Percentiles rank a stretch among this genome's conserved stretches.
Conservation (phyloP, 768 basidiomycete species). For the Termitomyces sp. region DNA sequence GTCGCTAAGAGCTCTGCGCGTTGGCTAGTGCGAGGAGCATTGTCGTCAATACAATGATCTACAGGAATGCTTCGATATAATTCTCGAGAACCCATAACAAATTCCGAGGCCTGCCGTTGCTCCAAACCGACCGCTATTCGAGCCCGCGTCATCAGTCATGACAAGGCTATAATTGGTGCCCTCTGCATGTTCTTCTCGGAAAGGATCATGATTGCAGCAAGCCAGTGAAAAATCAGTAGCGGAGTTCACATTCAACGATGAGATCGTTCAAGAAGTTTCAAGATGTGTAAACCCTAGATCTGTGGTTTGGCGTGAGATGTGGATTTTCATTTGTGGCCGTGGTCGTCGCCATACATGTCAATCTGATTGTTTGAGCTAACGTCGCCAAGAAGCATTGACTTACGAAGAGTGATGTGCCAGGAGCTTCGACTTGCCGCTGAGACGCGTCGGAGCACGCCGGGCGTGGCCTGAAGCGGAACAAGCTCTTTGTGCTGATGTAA, state of each 20-base stretch:
- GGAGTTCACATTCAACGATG: neutral
- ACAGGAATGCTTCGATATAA: slow-evolving; percentile 7
- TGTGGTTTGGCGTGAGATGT: neutral
- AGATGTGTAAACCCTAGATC: neutral
- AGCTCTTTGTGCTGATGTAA: too few species aligned
- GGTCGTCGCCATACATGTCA: neutral
- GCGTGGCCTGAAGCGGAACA: too few species aligned
- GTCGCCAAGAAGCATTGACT: too few species aligned
- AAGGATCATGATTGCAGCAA: too few species aligned
- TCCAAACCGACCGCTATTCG: neutral
- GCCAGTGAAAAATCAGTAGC: neutral
- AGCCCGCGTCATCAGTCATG: neutral
- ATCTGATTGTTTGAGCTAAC: too few species aligned
- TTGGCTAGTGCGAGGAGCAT: slow-evolving; percentile 10
- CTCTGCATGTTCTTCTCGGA: neutral
- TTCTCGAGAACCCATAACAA: neutral
- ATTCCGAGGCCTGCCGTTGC: neutral
- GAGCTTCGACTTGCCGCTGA: too few species aligned
- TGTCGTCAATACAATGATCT: slow-evolving; percentile 6
- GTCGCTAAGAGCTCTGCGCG: slow-evolving; percentile 13
- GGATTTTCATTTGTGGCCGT: neutral
- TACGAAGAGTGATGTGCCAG: too few species aligned
- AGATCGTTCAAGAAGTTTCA: neutral
- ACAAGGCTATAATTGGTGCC: neutral
- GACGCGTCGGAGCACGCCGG: too few species aligned